Evolutionary conservation across 306 rosid species (phyloP), one percentile per base, ranked within the genome.

Genomic region (Mimosa pudica): DNA sequence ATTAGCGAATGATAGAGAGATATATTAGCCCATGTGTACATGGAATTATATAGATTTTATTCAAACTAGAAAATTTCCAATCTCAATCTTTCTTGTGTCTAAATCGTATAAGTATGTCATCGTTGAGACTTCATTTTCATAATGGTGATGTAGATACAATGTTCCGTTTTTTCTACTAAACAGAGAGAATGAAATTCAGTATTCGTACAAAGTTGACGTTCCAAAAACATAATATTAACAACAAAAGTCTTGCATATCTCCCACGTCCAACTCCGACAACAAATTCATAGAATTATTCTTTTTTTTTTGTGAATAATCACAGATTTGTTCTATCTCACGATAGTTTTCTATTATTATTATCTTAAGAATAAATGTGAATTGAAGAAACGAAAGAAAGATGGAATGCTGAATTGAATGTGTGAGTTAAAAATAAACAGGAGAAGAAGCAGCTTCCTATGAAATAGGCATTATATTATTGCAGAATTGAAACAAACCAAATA

Each of bases 401-500:
- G 55, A 74, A 3, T 38, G 42, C 1, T 38, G 42, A 24, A 4
- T 30, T 61, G 67, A 61, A 20, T 10, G 77, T 36, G 77, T 44
- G 81, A 62, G 82, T 90, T 71, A 79, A 79, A 72, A 55, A 57
- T 1, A 18, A 7, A 8, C 18, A 55, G 62, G 7, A 18, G 10
- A 66, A 76, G 88, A 82, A 80, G 89, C 85, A 77, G 88, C 80
- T 72, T 82, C 86, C 88, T 73, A 80, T 83, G 80, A 85, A 64
- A 64, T 80, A 66, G 76, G 82, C 82, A 85, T 32, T 32, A 32
- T 84, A 85, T 32, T 32, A 32, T 84, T 47, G 72, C 66, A 61
- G 49, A 78, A 84, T 82, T 77, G 86, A 78, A 76, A 71, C 48
- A 78, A 54, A 74, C 77, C 79, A 60, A 24, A 24, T 24, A 24